Base-by-base conservation (phyloP, 352 stramenopile genomes). In the Phytophthora macrochlamydospora region DNA sequence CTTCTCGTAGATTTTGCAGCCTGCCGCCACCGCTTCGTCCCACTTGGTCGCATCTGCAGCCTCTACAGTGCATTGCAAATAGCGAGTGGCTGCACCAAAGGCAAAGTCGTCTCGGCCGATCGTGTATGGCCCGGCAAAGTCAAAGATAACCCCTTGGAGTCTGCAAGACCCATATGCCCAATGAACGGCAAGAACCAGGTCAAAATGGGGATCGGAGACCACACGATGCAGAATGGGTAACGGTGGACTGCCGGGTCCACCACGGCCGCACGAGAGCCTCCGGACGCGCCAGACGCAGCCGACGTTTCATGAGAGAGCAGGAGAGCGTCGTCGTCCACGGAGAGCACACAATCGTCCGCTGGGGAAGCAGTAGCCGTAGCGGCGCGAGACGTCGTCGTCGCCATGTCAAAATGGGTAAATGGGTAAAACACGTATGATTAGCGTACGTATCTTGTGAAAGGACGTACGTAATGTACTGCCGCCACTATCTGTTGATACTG, bases 121-220 rank as follows among this genome's bases (percentile, higher is more conserved):
- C 48, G 81, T 96, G 71, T 98, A 99, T 6, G 94, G 91, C 0
- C 96, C 97, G 5, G 95, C 96, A 85, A 99, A 99, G 82, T 99
- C 97, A 63, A 96, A 98, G 44, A 97, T 96, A 43, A 98, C 74
- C 86, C 88, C 32, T 86, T 75, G 4, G 89, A 97, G 53, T 97
- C 90, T 14, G 91, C 79, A 59, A 99, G 97, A 24, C 97, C 97
- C 73, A 98, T 74, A 57, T 97, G 97, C n/a, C 97, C 97, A 70
- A 99, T 98, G 76, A 99, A 98, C 28, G 97, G 97, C 48, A 98
- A 62, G 35, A 98, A 74, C 87, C 89, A 98, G 51, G 94, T 98
- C 56, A 98, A 74, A 29, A 91, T 58, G 7, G 93, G 93, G 13
- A 98, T 80, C 18, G 93, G 93, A 51, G 87, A 95, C 93, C 93